phyloP scores from a whole-genome alignment of 2,329 filamentous ascomycete species.

The Fusarium sp. region DNA sequence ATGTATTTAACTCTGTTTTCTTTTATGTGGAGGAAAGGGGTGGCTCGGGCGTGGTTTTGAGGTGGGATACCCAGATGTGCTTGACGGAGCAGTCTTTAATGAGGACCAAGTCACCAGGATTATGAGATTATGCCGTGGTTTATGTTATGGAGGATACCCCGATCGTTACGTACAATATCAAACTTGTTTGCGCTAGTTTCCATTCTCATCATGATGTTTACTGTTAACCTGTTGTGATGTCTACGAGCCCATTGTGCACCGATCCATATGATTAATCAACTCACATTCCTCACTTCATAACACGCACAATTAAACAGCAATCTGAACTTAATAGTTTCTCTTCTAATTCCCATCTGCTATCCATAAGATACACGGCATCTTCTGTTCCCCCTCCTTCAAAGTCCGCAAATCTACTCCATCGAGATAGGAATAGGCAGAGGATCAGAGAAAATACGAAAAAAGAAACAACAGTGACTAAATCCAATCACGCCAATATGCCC shows the following conservation, averaged over 20 bases:
- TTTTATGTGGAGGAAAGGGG: conserved; percentile 1
- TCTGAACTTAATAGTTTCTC: conserved; percentile 41
- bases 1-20: conserved; percentile 32
- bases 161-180: conserved; percentile 29
- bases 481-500: conserved; percentile 51
- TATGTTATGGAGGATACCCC: conserved; percentile 34
- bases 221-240: not conserved
- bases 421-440: conserved; percentile 31
- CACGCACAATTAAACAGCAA: conserved; percentile 27
- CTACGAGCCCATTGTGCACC: not conserved
- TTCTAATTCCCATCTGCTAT: conserved; percentile 34
- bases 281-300: not conserved
- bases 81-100: conserved; percentile 28
- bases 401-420: conserved; percentile 18
- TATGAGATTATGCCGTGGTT: conserved; percentile 6
- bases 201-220: not conserved
- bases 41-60: conserved; percentile 4
- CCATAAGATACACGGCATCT: conserved; percentile 27
- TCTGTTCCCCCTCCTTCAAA: conserved; percentile 18
- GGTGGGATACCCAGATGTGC: conserved; percentile 33
- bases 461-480: conserved; percentile 33
- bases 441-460: conserved; percentile 43
- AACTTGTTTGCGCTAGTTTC: not conserved
- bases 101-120: conserved; percentile 16
- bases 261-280: too few relatives aligned